Evolutionary conservation across 495 filamentous ascomycete genomes (phyloP), one percentile per base, ranked within the genome.

Genomic region (Amphirosellinia nigrospora): DNA sequence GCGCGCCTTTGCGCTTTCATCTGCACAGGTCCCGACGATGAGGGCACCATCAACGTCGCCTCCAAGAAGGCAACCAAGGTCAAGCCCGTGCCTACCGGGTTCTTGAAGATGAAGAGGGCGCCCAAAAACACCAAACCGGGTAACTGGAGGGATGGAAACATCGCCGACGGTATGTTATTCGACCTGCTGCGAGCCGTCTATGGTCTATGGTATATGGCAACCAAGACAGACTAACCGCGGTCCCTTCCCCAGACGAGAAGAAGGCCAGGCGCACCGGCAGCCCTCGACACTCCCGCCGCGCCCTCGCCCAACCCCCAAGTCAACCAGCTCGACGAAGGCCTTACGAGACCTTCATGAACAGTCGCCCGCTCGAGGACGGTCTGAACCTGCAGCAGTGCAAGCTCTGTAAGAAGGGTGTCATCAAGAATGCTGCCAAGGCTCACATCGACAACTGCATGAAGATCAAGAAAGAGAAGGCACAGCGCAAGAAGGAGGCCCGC

Each of bases 401-500:
- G 74, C 88, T 91, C 62, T 96, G 93, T 83, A 94, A 92, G 80
- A 91, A 93, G 69, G 88, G 87, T 4, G 80, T 93, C 19, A 81
- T 91, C 41, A 89, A 88, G 70, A 82, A 84, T 7, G 86, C 83
- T 6, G 87, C 87, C 4, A 85, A 84, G 36, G 86, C 87, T 0
- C 93, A 96, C 76, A 87, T 92, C 63, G 86, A 86, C 23, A 82
- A 85, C 13, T 96, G 93, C 68, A 78, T 93, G 69, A 89, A 87
- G 67, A 88, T 88, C n/a, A 95, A 94, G 79, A 86, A 87, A 50
- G 89, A 92, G 68, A 90, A 88, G 77, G 89, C 89, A 13, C 91
- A 92, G 78, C 89, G 90, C 68, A 92, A 93, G 79, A 92, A 94
- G 75, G 90, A 90, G 74, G 89, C 89, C 62, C 90, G 93, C 56